These are phyloP conservation scores for Pseudoturritis turrita DNA, from an alignment of 345 rosid genomes.

Conservation along the genomic window DNA sequence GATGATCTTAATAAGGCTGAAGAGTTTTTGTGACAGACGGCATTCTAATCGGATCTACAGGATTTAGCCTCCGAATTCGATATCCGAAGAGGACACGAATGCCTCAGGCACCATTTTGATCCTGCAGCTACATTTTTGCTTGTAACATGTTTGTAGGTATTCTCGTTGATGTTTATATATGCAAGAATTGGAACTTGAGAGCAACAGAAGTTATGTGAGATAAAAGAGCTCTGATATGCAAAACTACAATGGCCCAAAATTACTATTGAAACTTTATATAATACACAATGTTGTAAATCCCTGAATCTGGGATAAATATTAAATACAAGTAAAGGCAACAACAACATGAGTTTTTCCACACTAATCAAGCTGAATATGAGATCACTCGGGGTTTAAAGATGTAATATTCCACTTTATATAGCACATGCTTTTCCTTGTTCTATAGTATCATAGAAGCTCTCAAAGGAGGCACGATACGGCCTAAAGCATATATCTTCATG, in stretches of 20 bases:
- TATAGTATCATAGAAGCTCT: neutral
- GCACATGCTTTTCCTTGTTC: neutral
- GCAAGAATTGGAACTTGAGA: neutral
- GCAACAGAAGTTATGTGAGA: neutral
- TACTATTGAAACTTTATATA: neutral
- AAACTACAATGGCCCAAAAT: neutral
- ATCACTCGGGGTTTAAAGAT: neutral
- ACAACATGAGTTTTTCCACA: neutral
- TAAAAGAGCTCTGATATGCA: neutral
- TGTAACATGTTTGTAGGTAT: constrained; percentile 3
- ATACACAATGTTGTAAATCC: constrained; percentile 22
- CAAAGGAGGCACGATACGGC: neutral
- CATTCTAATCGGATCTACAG: neutral
- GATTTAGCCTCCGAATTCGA: neutral
- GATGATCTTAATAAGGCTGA: constrained; percentile 54
- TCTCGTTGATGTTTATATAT: neutral
- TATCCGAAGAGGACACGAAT: neutral
- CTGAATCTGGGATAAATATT: neutral
- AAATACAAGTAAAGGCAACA: constrained; percentile 12
- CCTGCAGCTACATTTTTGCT: neutral
- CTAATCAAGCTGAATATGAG: constrained; percentile 1
- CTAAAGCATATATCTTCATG: neutral
- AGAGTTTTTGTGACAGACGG: constrained; percentile 54
- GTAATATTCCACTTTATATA: neutral
- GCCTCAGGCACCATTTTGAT: neutral